These are phyloP conservation scores for Penicillium rolfsii DNA, from an alignment of 2,329 filamentous ascomycete species.

Conservation along the genomic window DNA sequence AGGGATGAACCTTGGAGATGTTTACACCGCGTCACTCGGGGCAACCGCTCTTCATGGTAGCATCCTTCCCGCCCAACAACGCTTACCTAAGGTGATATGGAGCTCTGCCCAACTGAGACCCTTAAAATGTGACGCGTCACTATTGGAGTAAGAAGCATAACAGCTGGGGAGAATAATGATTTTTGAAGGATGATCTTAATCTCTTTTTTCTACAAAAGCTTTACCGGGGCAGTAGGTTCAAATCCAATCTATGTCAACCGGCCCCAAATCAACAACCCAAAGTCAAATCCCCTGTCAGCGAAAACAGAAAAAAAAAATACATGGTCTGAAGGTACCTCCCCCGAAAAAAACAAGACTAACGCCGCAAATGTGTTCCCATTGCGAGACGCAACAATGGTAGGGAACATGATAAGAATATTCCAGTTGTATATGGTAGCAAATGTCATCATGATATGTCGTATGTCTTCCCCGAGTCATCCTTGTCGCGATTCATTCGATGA, in stretches of 20 bases:
- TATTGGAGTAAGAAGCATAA: background rate
- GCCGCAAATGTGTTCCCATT: constrained; percentile 9
- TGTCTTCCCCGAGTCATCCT: constrained; percentile 15
- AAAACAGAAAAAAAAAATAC: constrained; percentile 15
- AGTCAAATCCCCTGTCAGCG: constrained; percentile 12
- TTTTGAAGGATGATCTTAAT: background rate
- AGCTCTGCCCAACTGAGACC: background rate
- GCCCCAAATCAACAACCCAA: constrained; percentile 12
- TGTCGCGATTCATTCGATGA: constrained; percentile 14
- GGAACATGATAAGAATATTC: background rate
- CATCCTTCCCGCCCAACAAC: background rate
- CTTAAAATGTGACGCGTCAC: constrained; percentile 11
- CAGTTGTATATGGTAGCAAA: constrained; percentile 1
- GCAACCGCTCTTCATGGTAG: constrained; percentile 22
- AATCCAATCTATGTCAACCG: constrained; percentile 23
- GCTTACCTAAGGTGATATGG: constrained; percentile 18
- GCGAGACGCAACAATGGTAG: background rate
- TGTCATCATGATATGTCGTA: constrained; percentile 9
- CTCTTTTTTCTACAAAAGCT: constrained; percentile 17
- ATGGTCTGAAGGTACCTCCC: constrained; percentile 6
- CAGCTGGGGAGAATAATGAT: background rate
- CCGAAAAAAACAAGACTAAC: background rate
- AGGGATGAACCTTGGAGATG: constrained; percentile 22
- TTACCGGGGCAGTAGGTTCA: constrained; percentile 14
- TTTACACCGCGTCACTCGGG: constrained; percentile 33